Base-by-base conservation (phyloP, 2,329 filamentous ascomycete species). In the Exophiala sideris region DNA sequence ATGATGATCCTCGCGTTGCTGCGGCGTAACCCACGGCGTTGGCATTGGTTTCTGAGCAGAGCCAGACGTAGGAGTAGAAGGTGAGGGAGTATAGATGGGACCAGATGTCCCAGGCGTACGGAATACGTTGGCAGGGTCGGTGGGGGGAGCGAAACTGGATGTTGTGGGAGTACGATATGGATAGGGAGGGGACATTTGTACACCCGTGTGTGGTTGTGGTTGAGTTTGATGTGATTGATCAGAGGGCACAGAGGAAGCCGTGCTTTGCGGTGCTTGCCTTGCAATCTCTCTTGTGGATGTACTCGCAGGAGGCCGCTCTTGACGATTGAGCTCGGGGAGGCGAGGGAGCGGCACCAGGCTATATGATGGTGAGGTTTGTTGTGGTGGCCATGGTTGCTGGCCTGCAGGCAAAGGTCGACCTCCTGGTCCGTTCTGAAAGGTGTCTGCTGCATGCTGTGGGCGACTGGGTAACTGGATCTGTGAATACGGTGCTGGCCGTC, bases 371-470 rank as follows among this genome's bases (percentile, higher is more conserved):
- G 45, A 52, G 16, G 32, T 46, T 52, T 54, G 60, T 48, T 53
- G 52, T 52, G 50, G 46, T 34, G 57, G 50, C 59, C 59, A 59
- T 49, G 49, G 48, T 48, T 59, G 59, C 42, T 52, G 55, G 12
- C 48, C 52, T 20, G 9, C 39, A 38, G 14, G 35, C 14, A 16
- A 16, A 38, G 14, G 35, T 38, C 42, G 54, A 48, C 24, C 53
- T 44, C 50, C 58, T 46, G 59, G 49, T 34, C 61, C 60, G 32
- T 48, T 51, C 32, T 66, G 67, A 24, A 71, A 69, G 44, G 73
- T 70, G 53, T 71, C 76, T 45, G 69, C 67, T 45, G 66, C 71
- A 54, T 73, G 74, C 47, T 72, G 71, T 18, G 24, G 24, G 5
- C 7, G 24, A 29, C 5, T 29, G 24, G 24, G 24, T 8, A 29